phyloP scores from a whole-genome alignment of 2,329 filamentous ascomycete genomes.

The Cercospora brassicicola region DNA sequence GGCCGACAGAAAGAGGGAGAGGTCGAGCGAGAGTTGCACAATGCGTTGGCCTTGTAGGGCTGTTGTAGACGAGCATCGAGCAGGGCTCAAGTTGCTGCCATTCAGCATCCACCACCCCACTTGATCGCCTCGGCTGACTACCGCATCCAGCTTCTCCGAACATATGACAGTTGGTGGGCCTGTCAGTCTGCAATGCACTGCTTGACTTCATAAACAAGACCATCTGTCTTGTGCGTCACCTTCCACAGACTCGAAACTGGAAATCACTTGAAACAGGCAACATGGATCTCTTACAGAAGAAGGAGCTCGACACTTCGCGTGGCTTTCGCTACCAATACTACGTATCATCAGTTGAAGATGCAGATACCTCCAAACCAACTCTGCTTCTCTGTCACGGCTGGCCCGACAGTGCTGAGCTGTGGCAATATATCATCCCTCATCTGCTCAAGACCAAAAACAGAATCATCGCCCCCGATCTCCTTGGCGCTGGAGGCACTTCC shows the following conservation, averaged over 20 bases:
- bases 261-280: neutral
- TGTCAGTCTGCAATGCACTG: neutral
- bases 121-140: neutral
- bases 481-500: slow-evolving; percentile 43
- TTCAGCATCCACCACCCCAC: neutral
- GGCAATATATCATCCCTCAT: slow-evolving; percentile 45
- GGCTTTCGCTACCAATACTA: slow-evolving; percentile 48
- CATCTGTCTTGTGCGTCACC: neutral
- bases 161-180: neutral
- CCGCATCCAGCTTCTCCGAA: neutral
- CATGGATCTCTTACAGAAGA: slow-evolving; percentile 30
- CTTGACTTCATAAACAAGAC: neutral
- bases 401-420: slow-evolving; percentile 51
- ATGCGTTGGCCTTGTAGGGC: neutral
- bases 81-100: neutral
- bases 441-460: slow-evolving; percentile 45
- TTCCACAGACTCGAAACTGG: neutral
- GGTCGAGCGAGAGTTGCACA: neutral
- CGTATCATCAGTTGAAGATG: slow-evolving; percentile 29
- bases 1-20: neutral
- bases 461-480: slow-evolving; percentile 43
- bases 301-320: slow-evolving; percentile 26
- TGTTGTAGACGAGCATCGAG: neutral
- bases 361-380: slow-evolving; percentile 36
- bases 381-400: slow-evolving; percentile 52